Evolutionary conservation across 352 stramenopile genomes (phyloP).

Genomic region (Pythium grandisporangium): DNA sequence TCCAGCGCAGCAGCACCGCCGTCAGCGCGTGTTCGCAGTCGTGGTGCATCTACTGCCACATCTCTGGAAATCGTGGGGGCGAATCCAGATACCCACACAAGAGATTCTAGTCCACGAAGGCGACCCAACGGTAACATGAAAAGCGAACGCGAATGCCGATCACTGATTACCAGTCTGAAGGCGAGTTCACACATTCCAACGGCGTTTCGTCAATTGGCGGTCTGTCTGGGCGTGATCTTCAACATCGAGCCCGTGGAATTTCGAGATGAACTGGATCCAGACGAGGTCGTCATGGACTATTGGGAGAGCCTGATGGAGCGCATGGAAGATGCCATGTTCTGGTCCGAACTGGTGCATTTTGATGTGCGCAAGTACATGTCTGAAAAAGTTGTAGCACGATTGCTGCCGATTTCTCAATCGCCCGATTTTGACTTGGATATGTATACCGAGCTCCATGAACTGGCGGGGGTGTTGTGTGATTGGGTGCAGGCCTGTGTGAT

Average conservation of each 20-base stretch:
- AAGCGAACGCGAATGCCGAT: too few relatives aligned
- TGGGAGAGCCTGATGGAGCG: constrained; percentile 29
- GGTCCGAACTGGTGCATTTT: constrained; percentile 30
- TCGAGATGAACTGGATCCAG: constrained; percentile 53
- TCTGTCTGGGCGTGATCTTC: constrained; percentile 64
- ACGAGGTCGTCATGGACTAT: constrained; percentile 72
- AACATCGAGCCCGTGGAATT: constrained; percentile 44
- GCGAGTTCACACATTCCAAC: constrained; percentile 27
- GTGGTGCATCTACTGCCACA: too few relatives aligned
- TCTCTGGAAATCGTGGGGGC: too few relatives aligned
- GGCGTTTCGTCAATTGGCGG: constrained; percentile 46
- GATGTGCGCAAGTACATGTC: constrained; percentile 25
- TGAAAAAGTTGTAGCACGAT: constrained; percentile 38
- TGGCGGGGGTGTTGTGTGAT: constrained; percentile 47
- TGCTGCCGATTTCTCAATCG: constrained; percentile 47
- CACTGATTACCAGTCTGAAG: constrained; percentile 28
- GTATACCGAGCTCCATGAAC: constrained; percentile 33
- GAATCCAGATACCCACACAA: too few relatives aligned
- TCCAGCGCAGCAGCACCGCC: too few relatives aligned
- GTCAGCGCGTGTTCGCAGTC: too few relatives aligned
- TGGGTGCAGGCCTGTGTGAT: constrained; percentile 47
- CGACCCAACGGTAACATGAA: too few relatives aligned
- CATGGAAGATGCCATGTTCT: constrained; percentile 33
- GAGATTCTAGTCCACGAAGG: too few relatives aligned
- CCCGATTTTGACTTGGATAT: constrained; percentile 51